These are phyloP conservation scores for Plasmodium ovale DNA, from an alignment of 169 alveolate species.

Conservation along the genomic window DNA sequence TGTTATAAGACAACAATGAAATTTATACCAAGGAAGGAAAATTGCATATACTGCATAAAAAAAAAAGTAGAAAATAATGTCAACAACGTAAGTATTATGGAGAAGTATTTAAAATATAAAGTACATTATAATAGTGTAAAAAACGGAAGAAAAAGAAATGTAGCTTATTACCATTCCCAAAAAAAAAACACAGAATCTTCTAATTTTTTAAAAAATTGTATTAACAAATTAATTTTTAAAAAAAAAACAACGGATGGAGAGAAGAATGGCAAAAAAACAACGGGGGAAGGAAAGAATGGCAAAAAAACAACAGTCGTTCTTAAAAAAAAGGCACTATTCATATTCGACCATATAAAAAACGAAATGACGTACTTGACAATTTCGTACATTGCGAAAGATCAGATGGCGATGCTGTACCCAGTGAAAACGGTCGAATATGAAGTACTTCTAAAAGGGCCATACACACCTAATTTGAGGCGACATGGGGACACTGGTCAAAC, in stretches of 20 bases:
- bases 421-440: background rate
- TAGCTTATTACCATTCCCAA: background rate
- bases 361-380: conserved; percentile 8
- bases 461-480: background rate
- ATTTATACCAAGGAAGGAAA: background rate
- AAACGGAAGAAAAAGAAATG: background rate
- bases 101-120: conserved; percentile 32
- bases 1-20: background rate
- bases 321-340: conserved; percentile 10
- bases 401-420: background rate
- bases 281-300: background rate
- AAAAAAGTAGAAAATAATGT: background rate
- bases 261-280: background rate
- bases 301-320: background rate
- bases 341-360: conserved; percentile 24
- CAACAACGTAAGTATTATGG: background rate
- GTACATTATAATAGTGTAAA: background rate
- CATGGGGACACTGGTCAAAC: background rate
- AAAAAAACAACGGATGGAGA: background rate
- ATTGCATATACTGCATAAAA: conserved; percentile 15
- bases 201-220: background rate
- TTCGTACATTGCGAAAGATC: background rate
- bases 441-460: background rate
- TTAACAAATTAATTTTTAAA: background rate
- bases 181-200: background rate